Evolutionary conservation across 2,329 filamentous ascomycete genomes (phyloP).

Genomic region (Fusarium nisikadoi): DNA sequence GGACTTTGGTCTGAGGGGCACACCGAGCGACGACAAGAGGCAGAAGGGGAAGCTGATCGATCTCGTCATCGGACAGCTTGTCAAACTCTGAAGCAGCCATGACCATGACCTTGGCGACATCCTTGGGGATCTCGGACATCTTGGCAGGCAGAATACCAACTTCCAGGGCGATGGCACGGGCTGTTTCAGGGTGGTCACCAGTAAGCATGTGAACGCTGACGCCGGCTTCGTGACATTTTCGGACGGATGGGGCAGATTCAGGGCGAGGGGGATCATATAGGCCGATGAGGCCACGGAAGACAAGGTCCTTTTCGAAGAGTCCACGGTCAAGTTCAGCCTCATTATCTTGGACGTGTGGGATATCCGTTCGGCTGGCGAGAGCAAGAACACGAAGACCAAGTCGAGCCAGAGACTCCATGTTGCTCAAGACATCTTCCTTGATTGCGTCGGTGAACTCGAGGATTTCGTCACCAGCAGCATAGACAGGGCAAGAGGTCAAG

Average conservation of each 20-base stretch:
- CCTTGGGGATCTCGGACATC: conserved; percentile 61
- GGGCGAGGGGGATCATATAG: conserved; percentile 78
- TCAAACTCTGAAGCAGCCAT: conserved; percentile 77
- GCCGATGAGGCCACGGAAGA: conserved; percentile 75
- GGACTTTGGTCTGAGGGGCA: conserved; percentile 76
- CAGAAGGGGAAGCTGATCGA: conserved; percentile 70
- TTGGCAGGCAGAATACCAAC: conserved; percentile 69
- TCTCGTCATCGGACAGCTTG: conserved; percentile 69
- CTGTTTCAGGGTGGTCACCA: conserved; percentile 74
- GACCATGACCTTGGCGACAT: conserved; percentile 69
- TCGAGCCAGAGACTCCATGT: conserved; percentile 74
- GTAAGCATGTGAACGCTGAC: conserved; percentile 77
- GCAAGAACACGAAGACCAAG: conserved; percentile 77
- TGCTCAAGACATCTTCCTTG: conserved; percentile 67
- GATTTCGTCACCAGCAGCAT: conserved; percentile 57
- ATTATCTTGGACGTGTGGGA: conserved; percentile 48
- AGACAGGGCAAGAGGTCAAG: conserved; percentile 68
- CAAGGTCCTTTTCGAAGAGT: conserved; percentile 68
- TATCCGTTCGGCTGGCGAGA: conserved; percentile 65
- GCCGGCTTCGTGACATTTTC: conserved; percentile 68
- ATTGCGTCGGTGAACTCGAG: conserved; percentile 63
- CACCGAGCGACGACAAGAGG: conserved; percentile 77
- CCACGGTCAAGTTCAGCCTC: conserved; percentile 61
- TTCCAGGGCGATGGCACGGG: conserved; percentile 70
- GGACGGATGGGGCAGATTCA: conserved; percentile 70